Evolutionary conservation across 176 grass and related monocot genomes (phyloP).

Genomic region (Canna indica): DNA sequence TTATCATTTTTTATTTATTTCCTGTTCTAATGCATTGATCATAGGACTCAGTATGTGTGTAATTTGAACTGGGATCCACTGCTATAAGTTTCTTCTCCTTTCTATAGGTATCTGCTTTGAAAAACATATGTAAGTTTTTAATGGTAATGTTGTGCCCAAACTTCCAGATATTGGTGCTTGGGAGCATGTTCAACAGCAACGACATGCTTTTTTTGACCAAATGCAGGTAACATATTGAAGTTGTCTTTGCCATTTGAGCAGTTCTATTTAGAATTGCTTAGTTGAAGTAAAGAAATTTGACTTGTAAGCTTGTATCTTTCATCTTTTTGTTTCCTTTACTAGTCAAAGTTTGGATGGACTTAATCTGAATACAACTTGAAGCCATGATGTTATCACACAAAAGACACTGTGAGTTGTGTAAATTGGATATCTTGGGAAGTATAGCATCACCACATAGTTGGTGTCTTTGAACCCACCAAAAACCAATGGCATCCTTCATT

Average conservation of each 20-base stretch:
- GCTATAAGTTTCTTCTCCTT: background rate
- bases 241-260: background rate
- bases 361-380: background rate
- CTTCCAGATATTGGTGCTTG: constrained; percentile 72
- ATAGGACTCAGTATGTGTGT: too few relatives aligned
- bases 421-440: background rate
- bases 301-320: background rate
- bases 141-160: constrained; percentile 1
- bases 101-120: background rate
- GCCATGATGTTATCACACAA: background rate
- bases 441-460: background rate
- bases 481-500: background rate
- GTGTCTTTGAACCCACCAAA: background rate
- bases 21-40: background rate
- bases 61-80: background rate
- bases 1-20: background rate
- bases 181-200: constrained; percentile 89
- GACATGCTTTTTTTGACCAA: constrained; percentile 85
- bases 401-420: background rate
- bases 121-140: background rate
- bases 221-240: constrained; percentile 51
- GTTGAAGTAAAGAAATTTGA: too few relatives aligned
- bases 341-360: background rate
- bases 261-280: background rate
- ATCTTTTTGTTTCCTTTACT: background rate